phyloP scores from a whole-genome alignment of 108 stramenopile species.

The Fragilaria crotonensis region DNA sequence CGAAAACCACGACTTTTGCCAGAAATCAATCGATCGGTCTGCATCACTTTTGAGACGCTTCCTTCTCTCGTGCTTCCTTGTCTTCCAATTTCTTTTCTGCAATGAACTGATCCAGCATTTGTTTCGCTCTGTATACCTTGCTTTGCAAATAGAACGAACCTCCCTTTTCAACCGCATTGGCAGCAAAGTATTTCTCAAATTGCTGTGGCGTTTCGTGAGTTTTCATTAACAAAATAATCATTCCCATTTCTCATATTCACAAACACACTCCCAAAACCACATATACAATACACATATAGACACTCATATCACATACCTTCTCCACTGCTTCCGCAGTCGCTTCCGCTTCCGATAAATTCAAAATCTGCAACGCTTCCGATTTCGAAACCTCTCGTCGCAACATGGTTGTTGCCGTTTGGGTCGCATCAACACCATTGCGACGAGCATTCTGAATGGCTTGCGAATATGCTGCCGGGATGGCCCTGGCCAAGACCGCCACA shows the following conservation, averaged over 20 bases:
- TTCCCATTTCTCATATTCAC: background rate
- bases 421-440: conserved; percentile 31
- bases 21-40: too few species aligned
- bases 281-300: background rate
- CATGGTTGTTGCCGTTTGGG: conserved; percentile 16
- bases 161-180: conserved; percentile 89
- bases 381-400: conserved; percentile 43
- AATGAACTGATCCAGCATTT: conserved; percentile 73
- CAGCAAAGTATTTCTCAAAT: conserved; percentile 87
- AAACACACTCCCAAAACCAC: background rate
- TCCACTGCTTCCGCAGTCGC: conserved; percentile 43
- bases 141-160: conserved; percentile 98
- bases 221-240: background rate
- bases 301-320: conserved; percentile 42
- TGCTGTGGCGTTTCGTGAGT: conserved; percentile 26
- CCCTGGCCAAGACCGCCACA: conserved; percentile 40
- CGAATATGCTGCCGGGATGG: conserved; percentile 47
- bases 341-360: conserved; percentile 53
- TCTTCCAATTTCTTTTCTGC: conserved; percentile 55
- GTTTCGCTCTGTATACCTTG: conserved; percentile 93
- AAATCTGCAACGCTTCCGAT: conserved; percentile 55
- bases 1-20: too few species aligned
- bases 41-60: background rate
- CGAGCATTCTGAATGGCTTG: conserved; percentile 51
- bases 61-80: conserved; percentile 13